These are phyloP conservation scores for Ustilago vetiveriae DNA, from an alignment of 1,284 basidiomycete species.

Conservation along the genomic window DNA sequence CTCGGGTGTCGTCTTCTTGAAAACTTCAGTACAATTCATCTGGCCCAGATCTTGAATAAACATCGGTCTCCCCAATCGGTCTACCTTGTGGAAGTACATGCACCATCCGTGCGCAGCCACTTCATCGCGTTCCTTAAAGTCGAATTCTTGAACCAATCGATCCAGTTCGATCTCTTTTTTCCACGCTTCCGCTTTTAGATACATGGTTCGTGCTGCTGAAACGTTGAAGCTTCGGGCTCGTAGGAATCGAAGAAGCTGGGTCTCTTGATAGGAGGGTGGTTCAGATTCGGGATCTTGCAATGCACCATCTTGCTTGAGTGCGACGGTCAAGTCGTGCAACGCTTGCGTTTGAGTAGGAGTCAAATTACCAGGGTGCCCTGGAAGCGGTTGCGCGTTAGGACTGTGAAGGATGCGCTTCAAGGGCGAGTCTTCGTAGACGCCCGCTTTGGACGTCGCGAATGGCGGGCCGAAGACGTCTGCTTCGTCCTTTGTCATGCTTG, in stretches of 20 bases:
- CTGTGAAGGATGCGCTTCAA: slow-evolving; percentile 18
- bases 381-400: slow-evolving; percentile 30
- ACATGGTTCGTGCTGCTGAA: slow-evolving; percentile 55
- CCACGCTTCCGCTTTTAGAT: slow-evolving; percentile 58
- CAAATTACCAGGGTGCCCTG: slow-evolving; percentile 62
- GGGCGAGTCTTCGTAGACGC: slow-evolving; percentile 27
- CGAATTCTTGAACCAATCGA: slow-evolving; percentile 43
- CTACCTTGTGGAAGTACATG: slow-evolving; percentile 66
- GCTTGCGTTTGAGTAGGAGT: slow-evolving; percentile 45
- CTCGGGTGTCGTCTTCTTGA: slow-evolving; percentile 54
- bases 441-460: not conserved
- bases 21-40: slow-evolving; percentile 52
- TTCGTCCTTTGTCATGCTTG: slow-evolving; percentile 3
- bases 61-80: slow-evolving; percentile 60
- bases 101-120: slow-evolving; percentile 61
- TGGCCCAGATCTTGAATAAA: slow-evolving; percentile 64
- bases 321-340: slow-evolving; percentile 33
- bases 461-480: slow-evolving; percentile 12
- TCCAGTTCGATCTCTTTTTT: slow-evolving; percentile 54
- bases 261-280: slow-evolving; percentile 40
- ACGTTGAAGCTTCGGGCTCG: slow-evolving; percentile 60
- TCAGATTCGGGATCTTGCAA: slow-evolving; percentile 26
- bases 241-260: slow-evolving; percentile 59
- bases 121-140: slow-evolving; percentile 54
- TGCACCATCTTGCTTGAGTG: slow-evolving; percentile 34